Evolutionary conservation across 768 basidiomycete genomes (phyloP), one percentile per base, ranked within the genome.

Genomic region (Lactarius evosmus): DNA sequence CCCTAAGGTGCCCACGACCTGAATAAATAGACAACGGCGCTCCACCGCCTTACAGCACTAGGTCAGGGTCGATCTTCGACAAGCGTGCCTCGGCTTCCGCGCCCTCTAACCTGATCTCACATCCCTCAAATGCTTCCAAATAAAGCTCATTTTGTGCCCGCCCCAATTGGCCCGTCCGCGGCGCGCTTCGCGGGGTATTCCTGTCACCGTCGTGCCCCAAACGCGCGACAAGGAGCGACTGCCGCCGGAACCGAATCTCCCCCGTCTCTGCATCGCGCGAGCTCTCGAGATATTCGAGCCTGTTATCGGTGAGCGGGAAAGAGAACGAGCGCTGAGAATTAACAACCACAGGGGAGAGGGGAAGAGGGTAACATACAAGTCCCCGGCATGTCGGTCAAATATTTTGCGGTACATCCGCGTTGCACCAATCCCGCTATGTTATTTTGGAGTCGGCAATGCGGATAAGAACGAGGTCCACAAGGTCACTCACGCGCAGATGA

Each of bases 271-370:
- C 41, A 44, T 66, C 54, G n/a, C 34, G 52, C 22, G 62, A 62
- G 41, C 56, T 55, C 22, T 66, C 57, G 40, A 63, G 56, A 17
- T 66, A 66, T 58, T 66, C 65, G 32, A 63, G 56, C 36, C 65
- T 66, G 50, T 27, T 8, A 29, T 22, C 29, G 8, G 44, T 5
- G 4, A 17, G 36, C 11, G 34, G 22, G 25, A 25, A 46, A 8
- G n/a, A 52, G 32, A 52, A 33, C 7, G 27, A 22, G 50, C 30
- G 51, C 19, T 25, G 34, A 14, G 27, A 46, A 11, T 14, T 22
- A 14, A 49, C 5, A 14, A 14, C 14, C 7, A 36, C 9, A 2
- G 8, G 29, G 27, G 58, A 8, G 25, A 9, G 19, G n/a, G 32
- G 1, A 32, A 29, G 17, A 32, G 17, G 30, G 22, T 53, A 49